These are phyloP conservation scores for Teunomyces cretensis DNA, from an alignment of 805 yeast species.

Conservation along the genomic window DNA sequence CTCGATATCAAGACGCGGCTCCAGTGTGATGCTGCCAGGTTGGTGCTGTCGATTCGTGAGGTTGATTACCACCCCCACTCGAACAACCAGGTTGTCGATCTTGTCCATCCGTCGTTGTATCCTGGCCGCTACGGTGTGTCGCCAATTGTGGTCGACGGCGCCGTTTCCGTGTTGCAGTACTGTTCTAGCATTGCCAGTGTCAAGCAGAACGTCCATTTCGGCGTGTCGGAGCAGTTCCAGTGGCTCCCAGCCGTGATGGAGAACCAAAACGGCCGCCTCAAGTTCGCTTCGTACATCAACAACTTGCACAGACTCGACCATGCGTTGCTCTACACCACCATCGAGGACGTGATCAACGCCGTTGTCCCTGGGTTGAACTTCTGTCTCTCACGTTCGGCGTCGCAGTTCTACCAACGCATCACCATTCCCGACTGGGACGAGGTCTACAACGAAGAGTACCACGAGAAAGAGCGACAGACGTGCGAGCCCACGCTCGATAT, in stretches of 20 bases:
- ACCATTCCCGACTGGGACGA: constrained; percentile 11
- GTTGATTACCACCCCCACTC: constrained; percentile 16
- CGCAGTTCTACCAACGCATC: constrained; percentile 16
- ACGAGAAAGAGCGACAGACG: constrained; percentile 7
- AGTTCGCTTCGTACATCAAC: constrained; percentile 37
- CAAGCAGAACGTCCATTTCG: constrained; percentile 8
- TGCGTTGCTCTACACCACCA: constrained; percentile 24
- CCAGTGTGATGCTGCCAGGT: background rate
- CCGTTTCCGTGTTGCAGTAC: background rate
- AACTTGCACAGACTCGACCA: constrained; percentile 36
- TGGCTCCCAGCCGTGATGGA: constrained; percentile 16
- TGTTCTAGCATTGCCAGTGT: background rate
- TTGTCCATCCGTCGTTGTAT: constrained; percentile 23
- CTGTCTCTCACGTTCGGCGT: constrained; percentile 22
- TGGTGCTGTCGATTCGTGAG: constrained; percentile 3
- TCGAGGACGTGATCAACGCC: constrained; percentile 29
- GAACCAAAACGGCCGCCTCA: constrained; percentile 9
- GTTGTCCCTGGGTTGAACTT: constrained; percentile 33
- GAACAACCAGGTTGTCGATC: constrained; percentile 14
- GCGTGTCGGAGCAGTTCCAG: constrained; percentile 12
- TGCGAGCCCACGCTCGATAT: constrained; percentile 6
- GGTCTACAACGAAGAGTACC: constrained; percentile 16
- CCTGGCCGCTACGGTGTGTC: constrained; percentile 16
- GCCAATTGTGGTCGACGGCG: constrained; percentile 1
- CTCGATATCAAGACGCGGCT: constrained; percentile 1